Evolutionary conservation across 371 early-diverging fungal genomes (phyloP).

Genomic region (Mortierella polycephala): DNA sequence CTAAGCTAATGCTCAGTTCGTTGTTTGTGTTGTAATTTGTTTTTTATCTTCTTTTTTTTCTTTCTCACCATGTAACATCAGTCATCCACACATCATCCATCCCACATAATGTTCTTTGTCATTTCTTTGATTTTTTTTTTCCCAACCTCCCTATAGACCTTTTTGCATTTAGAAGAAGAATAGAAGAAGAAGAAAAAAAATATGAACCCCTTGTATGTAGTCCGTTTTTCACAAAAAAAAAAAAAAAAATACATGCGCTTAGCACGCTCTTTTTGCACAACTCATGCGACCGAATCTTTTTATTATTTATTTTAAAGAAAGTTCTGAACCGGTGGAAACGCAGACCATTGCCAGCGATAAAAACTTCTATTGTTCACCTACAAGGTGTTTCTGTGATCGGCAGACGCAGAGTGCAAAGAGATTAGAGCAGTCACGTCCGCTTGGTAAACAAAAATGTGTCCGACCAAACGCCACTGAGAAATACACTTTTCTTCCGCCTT

Average conservation of each 20-base stretch:
- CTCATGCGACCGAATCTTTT: too few species aligned
- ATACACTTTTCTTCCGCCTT: background rate
- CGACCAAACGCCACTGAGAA: background rate
- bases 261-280: background rate
- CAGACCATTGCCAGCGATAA: too few species aligned
- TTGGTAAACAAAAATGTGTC: background rate
- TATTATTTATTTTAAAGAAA: too few species aligned
- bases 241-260: constrained; percentile 3
- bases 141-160: background rate
- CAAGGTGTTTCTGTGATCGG: too few species aligned
- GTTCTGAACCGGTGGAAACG: too few species aligned
- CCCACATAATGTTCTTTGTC: constrained; percentile 18
- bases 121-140: constrained; percentile 8
- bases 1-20: constrained; percentile 54
- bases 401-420: too few species aligned
- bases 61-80: constrained; percentile 36
- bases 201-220: constrained; percentile 13
- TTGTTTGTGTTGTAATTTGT: constrained; percentile 4
- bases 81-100: background rate
- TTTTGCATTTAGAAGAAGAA: background rate
- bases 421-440: background rate
- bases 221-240: constrained; percentile 2
- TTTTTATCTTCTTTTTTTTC: constrained; percentile 7
- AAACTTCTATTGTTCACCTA: too few species aligned
- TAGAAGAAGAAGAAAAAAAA: constrained; percentile 11